Base-by-base conservation (phyloP, 2,329 filamentous ascomycete species). In the Kalaharituber pfeilii region DNA sequence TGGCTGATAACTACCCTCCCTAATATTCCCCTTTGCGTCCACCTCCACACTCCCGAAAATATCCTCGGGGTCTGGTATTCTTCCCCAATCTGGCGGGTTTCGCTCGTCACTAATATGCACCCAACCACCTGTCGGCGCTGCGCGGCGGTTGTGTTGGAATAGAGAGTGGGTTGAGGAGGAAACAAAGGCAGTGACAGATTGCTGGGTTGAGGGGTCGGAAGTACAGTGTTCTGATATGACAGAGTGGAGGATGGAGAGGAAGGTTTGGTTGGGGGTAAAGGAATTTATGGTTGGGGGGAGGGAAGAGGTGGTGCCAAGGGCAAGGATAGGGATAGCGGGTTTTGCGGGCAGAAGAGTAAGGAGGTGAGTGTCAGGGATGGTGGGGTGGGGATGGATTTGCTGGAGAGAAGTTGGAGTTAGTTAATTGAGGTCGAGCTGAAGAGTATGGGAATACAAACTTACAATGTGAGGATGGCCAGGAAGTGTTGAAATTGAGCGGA, bases 41-140 rank as follows among this genome's bases (percentile, higher is more conserved):
- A 83, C 80, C 64, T 82, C 76, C 39, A 83, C 72, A 59, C 79
- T 82, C 33, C 80, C 80, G 53, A 84, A 69, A 33, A 84, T 84
- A 62, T 84, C 80, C 62, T 83, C 80, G 1, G 80, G 79, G 72
- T 76, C 82, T 1, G 80, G 78, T 64, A 83, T 82, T 52, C 80
- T 68, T 15, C 80, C 80, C 70, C 74, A 83, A 62, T 81, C 79
- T 0, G 78, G 79, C 1, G 79, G 78, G 51, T 80, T 81, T 52
- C 80, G 69, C 52, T 70, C 63, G 64, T 84, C 80, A 53, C 77
- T 80, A 4, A 84, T 69, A 66, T 84, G 80, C 18, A 83, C 72
- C 68, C 77, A 77, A 1, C 80, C 79, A 22, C 79, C 77, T 22
- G 74, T 69, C 5, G 42, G 42, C 13, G 15, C 22, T 20, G n/a